These are phyloP conservation scores for Ophiostoma tasmaniense DNA, from an alignment of 2,329 filamentous ascomycete species.

Conservation along the genomic window DNA sequence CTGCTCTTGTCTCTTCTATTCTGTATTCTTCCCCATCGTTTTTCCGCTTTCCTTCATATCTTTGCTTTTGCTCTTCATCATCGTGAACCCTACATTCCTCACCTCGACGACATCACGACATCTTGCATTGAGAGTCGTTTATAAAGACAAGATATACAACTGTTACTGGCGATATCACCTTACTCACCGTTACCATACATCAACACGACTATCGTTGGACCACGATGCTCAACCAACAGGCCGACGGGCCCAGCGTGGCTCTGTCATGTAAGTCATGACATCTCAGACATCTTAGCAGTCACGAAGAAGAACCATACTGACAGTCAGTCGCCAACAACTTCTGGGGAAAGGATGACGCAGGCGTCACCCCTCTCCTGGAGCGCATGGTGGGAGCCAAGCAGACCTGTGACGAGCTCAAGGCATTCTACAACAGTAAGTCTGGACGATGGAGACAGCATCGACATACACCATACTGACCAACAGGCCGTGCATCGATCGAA, in stretches of 20 bases:
- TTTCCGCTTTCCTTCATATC: constrained; percentile 1
- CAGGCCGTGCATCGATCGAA: constrained; percentile 85
- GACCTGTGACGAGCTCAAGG: constrained; percentile 85
- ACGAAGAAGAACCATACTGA: neutral
- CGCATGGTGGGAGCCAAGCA: constrained; percentile 93
- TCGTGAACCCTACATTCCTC: neutral
- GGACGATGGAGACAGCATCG: neutral
- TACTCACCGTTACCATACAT: neutral
- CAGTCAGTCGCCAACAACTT: constrained; percentile 90
- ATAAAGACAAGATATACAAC: neutral
- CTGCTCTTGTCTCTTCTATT: neutral
- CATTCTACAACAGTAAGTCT: constrained; percentile 70
- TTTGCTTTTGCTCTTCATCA: neutral
- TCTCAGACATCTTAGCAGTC: no score
- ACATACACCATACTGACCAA: neutral
- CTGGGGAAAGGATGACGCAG: constrained; percentile 98
- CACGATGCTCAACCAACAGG: constrained; percentile 19
- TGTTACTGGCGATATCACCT: neutral
- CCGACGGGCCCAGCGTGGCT: constrained; percentile 22
- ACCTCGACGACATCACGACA: neutral
- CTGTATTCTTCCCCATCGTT: neutral
- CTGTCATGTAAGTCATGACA: constrained; percentile 21
- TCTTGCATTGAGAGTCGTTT: neutral
- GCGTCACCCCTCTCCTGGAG: constrained; percentile 80
- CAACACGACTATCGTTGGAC: neutral